phyloP scores from a whole-genome alignment of 805 yeast species.

The Teunomyces aglyptinius region DNA sequence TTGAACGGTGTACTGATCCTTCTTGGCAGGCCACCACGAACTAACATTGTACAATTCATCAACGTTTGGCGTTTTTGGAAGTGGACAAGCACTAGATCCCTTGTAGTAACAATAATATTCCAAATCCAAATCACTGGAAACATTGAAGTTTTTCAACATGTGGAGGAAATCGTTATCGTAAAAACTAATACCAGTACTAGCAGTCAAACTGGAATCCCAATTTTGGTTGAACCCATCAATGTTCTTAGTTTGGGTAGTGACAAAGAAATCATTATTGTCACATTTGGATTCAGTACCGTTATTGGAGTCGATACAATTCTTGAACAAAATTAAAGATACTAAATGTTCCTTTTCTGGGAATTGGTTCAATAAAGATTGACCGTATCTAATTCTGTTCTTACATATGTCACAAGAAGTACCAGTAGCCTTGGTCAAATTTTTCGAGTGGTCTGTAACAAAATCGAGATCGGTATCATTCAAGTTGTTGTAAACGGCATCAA shows the following conservation, averaged over 20 bases:
- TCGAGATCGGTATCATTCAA: constrained; percentile 27
- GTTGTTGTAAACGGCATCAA: constrained; percentile 25
- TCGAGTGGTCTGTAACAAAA: constrained; percentile 27
- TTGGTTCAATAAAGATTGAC: constrained; percentile 22
- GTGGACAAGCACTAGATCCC: constrained; percentile 40
- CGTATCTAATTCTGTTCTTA: constrained; percentile 33
- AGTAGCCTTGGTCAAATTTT: constrained; percentile 25
- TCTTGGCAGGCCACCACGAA: constrained; percentile 38
- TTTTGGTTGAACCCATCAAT: constrained; percentile 7
- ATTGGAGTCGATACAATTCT: constrained; percentile 31
- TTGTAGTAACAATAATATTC: constrained; percentile 56
- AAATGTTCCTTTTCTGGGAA: constrained; percentile 35
- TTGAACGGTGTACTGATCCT: constrained; percentile 21
- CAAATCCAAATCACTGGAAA: constrained; percentile 35
- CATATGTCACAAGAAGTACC: constrained; percentile 36
- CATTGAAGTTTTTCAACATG: constrained; percentile 34
- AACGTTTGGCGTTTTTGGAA: constrained; percentile 53
- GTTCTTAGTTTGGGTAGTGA: constrained; percentile 27
- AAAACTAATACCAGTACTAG: constrained; percentile 30
- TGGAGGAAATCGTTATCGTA: constrained; percentile 40
- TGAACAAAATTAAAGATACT: constrained; percentile 33
- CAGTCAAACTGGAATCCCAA: constrained; percentile 22
- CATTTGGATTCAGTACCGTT: constrained; percentile 30
- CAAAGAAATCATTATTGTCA: constrained; percentile 36
- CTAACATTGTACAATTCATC: constrained; percentile 34